A percentile compares a stretch with the other conserved stretches of the same genome.
phyloP scores from a whole-genome alignment of 495 filamentous ascomycete species.

The Tuber aestivum region DNA sequence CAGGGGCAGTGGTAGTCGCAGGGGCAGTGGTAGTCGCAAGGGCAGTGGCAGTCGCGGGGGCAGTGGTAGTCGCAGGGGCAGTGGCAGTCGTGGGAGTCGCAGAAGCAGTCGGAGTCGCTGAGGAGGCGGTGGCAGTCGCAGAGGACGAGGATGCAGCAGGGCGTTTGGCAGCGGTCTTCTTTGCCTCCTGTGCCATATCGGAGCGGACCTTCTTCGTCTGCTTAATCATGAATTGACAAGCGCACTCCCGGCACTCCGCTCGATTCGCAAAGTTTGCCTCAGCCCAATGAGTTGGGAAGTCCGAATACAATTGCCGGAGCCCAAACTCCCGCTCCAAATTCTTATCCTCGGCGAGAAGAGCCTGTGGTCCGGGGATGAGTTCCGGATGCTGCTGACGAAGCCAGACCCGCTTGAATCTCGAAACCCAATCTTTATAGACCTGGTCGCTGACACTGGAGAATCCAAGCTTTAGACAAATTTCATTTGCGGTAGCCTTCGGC shows the following conservation, averaged over 20 bases:
- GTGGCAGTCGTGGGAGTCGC: no score
- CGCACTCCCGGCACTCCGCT: not conserved
- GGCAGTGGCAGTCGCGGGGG: no score
- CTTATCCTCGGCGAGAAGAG: not conserved
- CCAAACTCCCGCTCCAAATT: not conserved
- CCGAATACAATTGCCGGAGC: not conserved
- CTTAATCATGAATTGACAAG: not conserved
- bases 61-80: no score
- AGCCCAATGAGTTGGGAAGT: not conserved
- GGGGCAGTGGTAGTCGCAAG: no score
- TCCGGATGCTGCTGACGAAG: not conserved
- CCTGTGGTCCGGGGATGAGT: not conserved
- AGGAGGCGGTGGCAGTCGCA: no score
- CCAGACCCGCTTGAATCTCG: not conserved
- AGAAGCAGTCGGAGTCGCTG: no score
- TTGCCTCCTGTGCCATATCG: not conserved
- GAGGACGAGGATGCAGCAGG: rapidly evolving
- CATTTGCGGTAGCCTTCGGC: not conserved
- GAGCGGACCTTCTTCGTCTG: not conserved
- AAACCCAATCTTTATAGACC: not conserved
- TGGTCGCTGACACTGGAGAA: not conserved
- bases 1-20: no score
- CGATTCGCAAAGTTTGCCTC: not conserved
- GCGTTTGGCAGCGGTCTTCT: no score
- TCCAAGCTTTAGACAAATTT: not conserved